Evolutionary conservation across 805 yeast genomes (phyloP), one percentile per base, ranked within the genome.

Genomic region (Yamadazyma phyllophila): DNA sequence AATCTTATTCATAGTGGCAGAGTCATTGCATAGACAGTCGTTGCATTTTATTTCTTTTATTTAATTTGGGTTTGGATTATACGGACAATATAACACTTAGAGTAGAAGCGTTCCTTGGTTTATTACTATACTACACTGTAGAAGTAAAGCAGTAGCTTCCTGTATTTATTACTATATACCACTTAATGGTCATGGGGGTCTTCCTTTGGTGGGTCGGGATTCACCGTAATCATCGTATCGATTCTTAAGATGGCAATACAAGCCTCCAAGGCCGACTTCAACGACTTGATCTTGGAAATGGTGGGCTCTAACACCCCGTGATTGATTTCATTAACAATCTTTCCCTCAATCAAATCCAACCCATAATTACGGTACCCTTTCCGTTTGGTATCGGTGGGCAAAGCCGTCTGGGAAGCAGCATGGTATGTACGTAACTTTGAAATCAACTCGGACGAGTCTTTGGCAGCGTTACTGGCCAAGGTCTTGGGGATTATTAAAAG

Each of bases 201-300:
- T 71, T 91, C 96, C 71, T 81, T 82, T 52, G 85, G 88, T 41
- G 87, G 90, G 62, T 94, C 99, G 10, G 99, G 99, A 59, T 92
- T 95, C 51, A 94, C 96, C 40, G 89, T 88, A 60, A 94, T 92
- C 96, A 92, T 91, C 41, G 99, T 94, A 67, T 94, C 99, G 60
- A 94, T 94, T 76, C 99, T 84, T 59, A 95, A 76, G 53, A 94
- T 94, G 30, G 98, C 96, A 66, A 95, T 83, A 71, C 99, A 94
- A 2, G 99, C 99, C 74, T 94, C 99, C 55, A 94, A 80, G 5
- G 99, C 98, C 49, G 95, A 85, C 68, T 95, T 91, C 64, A 95
- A 80, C 9, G 96, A 84, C 67, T 90, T 91, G 61, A 94, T 78
- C 73, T 94, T 94, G 59, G 95, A 84, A 61, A 94, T 77, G 13